phyloP scores from a whole-genome alignment of 768 basidiomycete genomes.

The Fibroporia radiculosa region DNA sequence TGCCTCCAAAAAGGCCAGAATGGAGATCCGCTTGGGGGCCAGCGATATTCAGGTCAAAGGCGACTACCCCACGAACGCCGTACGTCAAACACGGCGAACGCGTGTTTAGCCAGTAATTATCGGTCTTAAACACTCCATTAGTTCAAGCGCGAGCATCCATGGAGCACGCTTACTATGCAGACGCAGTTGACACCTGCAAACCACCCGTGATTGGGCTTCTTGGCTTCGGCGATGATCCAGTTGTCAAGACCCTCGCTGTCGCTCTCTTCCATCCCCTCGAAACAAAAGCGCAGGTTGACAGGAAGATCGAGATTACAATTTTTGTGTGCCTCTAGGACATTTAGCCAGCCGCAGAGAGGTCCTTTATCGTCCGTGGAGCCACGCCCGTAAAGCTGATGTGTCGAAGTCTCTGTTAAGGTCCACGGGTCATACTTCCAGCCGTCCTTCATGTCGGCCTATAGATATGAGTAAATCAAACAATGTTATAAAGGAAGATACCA shows the following conservation, averaged over 20 bases:
- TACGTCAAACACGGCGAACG: conserved; percentile 79
- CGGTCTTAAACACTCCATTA: conserved; percentile 42
- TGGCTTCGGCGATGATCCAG: conserved; percentile 68
- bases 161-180: conserved; percentile 63
- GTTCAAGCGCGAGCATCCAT: neutral
- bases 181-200: conserved; percentile 87
- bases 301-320: conserved; percentile 63
- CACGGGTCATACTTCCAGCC: conserved; percentile 91
- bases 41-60: conserved; percentile 74
- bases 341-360: conserved; percentile 82
- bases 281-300: conserved; percentile 85
- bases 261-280: conserved; percentile 97
- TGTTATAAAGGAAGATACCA: neutral
- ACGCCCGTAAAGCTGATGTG: conserved; percentile 68
- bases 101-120: conserved; percentile 91
- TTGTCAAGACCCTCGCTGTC: conserved; percentile 89
- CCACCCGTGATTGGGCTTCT: conserved; percentile 56
- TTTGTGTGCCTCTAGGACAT: conserved; percentile 80
- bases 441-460: conserved; percentile 43
- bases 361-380: conserved; percentile 92
- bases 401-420: conserved; percentile 48
- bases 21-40: conserved; percentile 88
- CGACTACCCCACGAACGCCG: conserved; percentile 81
- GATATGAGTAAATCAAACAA: neutral
- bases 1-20: conserved; percentile 79